Conservation (phyloP, 257 asterid species). For the Lithospermum erythrorhizon region DNA sequence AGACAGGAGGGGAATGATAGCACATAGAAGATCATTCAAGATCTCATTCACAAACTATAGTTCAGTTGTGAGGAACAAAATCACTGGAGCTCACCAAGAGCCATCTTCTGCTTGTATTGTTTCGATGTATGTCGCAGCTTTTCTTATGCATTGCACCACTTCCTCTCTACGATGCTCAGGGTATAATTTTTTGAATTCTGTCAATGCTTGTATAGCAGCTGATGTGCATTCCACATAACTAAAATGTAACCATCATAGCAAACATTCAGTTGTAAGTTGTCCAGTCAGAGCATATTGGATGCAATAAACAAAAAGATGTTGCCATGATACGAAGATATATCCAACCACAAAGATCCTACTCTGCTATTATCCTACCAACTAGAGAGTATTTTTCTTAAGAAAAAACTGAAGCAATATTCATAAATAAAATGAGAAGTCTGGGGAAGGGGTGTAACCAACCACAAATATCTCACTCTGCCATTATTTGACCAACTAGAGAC, state of each 20-base stretch:
- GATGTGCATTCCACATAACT: conserved; percentile 98
- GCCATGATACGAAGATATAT: neutral
- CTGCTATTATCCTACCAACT: neutral
- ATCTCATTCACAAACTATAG: conserved; percentile 9
- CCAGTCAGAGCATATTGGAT: neutral
- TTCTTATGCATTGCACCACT: conserved; percentile 53
- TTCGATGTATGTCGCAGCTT: conserved; percentile 58
- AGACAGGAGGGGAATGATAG: conserved; percentile 2
- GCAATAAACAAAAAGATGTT: neutral
- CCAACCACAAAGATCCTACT: neutral
- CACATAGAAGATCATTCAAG: conserved; percentile 8
- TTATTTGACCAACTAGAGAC: neutral
- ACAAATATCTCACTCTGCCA: neutral
- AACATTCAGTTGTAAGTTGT: neutral
- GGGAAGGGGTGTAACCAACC: neutral
- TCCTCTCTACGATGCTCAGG: conserved; percentile 84
- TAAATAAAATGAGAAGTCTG: neutral
- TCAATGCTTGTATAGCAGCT: conserved; percentile 85
- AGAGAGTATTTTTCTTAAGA: no score
- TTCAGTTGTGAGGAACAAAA: conserved; percentile 6
- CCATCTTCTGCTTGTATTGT: conserved; percentile 77
- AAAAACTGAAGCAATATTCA: neutral
- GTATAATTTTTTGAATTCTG: conserved; percentile 55
- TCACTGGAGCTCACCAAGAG: conserved; percentile 62
- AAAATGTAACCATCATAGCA: conserved; percentile 15